Evolutionary conservation across 345 rosid species (phyloP).

Genomic region (Camelina hispida): DNA sequence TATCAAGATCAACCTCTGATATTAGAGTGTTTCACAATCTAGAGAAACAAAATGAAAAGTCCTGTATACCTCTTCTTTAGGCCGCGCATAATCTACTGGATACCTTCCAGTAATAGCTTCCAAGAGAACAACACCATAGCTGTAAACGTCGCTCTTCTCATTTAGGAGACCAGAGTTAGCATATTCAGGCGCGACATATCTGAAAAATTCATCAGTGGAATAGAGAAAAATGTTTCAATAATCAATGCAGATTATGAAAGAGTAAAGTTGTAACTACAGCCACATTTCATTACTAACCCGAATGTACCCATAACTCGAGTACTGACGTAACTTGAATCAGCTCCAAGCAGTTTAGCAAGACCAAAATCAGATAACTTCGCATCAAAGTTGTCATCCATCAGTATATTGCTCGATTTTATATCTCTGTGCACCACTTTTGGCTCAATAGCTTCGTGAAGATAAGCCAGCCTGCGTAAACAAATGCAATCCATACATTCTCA

Average conservation of each 20-base stretch:
- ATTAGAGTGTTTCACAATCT: not conserved
- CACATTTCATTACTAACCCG: conserved; percentile 62
- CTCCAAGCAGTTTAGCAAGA: conserved; percentile 91
- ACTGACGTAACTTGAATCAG: conserved; percentile 82
- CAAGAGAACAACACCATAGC: conserved; percentile 89
- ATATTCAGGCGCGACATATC: conserved; percentile 96
- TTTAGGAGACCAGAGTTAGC: conserved; percentile 92
- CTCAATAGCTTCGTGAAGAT: conserved; percentile 97
- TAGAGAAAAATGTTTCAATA: conserved; percentile 5
- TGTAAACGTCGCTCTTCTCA: conserved; percentile 97
- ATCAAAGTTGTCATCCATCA: conserved; percentile 80
- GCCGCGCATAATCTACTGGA: conserved; percentile 88
- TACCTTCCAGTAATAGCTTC: conserved; percentile 99
- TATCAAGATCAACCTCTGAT: conserved; percentile 2
- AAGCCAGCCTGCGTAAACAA: conserved; percentile 64
- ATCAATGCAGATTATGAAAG: conserved; percentile 9
- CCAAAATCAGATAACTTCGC: conserved; percentile 97
- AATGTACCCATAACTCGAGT: conserved; percentile 99
- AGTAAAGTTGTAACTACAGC: not conserved
- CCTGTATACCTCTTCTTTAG: conserved; percentile 75
- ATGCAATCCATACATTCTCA: conserved; percentile 19
- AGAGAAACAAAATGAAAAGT: not conserved
- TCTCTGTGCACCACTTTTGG: conserved; percentile 99
- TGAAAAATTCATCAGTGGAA: conserved; percentile 40
- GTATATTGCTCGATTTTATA: conserved; percentile 95